Conservation (phyloP, 768 basidiomycete genomes). For the Trametes punicea region DNA sequence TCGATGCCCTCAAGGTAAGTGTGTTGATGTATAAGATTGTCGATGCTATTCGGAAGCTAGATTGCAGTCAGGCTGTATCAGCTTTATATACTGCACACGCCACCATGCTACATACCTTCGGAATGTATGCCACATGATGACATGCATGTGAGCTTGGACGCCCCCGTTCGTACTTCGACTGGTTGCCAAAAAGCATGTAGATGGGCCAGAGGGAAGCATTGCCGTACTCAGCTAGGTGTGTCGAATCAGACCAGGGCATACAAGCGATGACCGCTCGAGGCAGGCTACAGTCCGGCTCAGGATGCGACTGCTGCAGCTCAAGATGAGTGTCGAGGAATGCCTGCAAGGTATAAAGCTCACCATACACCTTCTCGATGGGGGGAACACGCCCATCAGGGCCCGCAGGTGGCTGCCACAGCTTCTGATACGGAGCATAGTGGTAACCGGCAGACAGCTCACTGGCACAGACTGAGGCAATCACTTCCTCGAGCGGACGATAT, state of each 20-base stretch:
- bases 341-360: background rate
- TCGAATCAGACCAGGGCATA: constrained; percentile 29
- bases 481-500: background rate
- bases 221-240: constrained; percentile 29
- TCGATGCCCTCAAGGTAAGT: constrained; percentile 32
- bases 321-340: background rate
- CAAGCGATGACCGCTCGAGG: constrained; percentile 14
- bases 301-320: background rate
- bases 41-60: background rate
- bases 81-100: too few species aligned
- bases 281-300: background rate
- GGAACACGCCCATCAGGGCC: background rate
- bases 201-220: constrained; percentile 36
- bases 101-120: constrained; percentile 31
- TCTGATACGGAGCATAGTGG: background rate
- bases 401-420: background rate
- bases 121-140: constrained; percentile 45
- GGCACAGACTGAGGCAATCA: background rate
- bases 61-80: background rate
- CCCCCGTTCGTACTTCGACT: constrained; percentile 38
- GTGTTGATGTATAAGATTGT: constrained; percentile 15
- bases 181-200: constrained; percentile 38
- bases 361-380: background rate
- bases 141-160: constrained; percentile 30
- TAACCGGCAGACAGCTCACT: background rate